phyloP scores from a whole-genome alignment of 345 rosid genomes.

The Firmiana major region DNA sequence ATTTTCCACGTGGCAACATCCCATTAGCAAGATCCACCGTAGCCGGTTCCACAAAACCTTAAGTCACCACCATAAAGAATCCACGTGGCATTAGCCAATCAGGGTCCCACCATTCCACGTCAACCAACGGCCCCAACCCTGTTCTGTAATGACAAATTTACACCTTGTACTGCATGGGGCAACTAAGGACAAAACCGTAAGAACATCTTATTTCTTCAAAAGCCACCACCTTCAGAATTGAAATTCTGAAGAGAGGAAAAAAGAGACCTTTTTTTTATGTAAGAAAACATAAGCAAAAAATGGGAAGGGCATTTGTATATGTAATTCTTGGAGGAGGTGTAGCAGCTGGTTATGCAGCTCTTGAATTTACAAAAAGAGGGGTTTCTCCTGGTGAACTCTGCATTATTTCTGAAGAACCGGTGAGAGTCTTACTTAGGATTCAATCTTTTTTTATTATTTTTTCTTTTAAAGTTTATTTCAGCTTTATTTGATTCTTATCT shows the following conservation, averaged over 20 bases:
- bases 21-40: neutral
- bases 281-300: neutral
- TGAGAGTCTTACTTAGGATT: constrained; percentile 21
- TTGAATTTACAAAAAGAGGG: constrained; percentile 74
- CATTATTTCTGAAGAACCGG: constrained; percentile 89
- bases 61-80: too few relatives aligned
- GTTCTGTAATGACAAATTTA: neutral
- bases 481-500: neutral
- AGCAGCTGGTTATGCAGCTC: constrained; percentile 94
- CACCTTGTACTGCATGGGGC: neutral
- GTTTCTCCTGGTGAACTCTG: constrained; percentile 84
- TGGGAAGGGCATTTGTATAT: constrained; percentile 96
- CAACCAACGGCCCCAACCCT: neutral
- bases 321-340: constrained; percentile 97
- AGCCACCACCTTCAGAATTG: neutral
- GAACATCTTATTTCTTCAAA: neutral
- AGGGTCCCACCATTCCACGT: neutral
- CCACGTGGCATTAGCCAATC: neutral
- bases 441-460: neutral
- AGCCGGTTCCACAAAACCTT: neutral
- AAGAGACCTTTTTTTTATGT: constrained; percentile 1
- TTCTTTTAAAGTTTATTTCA: neutral
- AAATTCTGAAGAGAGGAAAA: neutral
- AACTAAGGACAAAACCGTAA: neutral
- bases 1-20: neutral